Base-by-base conservation (phyloP, 495 filamentous ascomycete genomes). In the Aspergillus asperescens region DNA sequence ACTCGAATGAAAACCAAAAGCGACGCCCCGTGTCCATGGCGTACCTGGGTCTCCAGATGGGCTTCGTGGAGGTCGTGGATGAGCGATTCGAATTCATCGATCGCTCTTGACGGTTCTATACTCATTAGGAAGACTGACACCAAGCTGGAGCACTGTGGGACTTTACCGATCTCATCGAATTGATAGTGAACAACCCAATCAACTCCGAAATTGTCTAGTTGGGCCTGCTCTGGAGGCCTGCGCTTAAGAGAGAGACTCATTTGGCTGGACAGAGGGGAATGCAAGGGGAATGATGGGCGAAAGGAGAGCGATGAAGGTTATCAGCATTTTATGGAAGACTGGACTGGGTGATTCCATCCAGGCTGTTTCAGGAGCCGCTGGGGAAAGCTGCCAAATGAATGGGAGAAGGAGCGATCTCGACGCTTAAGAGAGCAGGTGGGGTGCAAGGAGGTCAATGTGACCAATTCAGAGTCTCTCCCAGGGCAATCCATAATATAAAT, bases 41-140 rank as follows among this genome's bases (percentile, higher is more conserved):
- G 84, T 19, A 95, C 90, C 64, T 96, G 92, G 15, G 86, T 85
- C 3, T 84, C 80, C 40, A 96, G 78, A 16, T 92, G 90, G 43
- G 88, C 87, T 50, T 74, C 71, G 19, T 82, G 78, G 43, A 98
- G 76, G 31, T 83, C 80, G 55, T 81, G 59, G 55, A 95, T 73
- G n/a, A 98, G 82, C 49, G 81, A 79, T 46, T 80, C 78, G 63
- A 95, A 94, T 57, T 84, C 78, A 13, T 78, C 72, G 57, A 84
- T 79, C 5, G 91, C 89, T 58, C 84, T 74, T 7, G 72, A 65
- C 58, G 80, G 81, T 48, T 87, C 89, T 89, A 56, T 10, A 7
- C n/a, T 5, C 4, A 22, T 25, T 43, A 47, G 43, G n/a, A n/a
- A n/a, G n/a, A n/a, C n/a, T n/a, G n/a, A n/a, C n/a, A n/a, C n/a